Evolutionary conservation across 163 green algal species (phyloP).

Genomic region (Chlamydomonas reinhardtii): DNA sequence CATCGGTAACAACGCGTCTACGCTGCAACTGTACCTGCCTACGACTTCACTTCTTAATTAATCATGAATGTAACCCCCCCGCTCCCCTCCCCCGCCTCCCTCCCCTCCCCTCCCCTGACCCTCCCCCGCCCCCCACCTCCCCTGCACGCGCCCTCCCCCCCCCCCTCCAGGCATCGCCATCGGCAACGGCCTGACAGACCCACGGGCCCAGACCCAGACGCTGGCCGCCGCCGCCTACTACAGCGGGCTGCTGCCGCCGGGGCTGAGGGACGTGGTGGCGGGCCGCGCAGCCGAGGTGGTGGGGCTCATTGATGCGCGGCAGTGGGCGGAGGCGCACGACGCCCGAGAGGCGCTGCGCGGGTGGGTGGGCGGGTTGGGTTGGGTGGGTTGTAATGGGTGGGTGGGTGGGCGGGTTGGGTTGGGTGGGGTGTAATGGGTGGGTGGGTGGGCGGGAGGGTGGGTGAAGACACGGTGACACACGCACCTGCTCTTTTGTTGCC

Average conservation of each 20-base stretch:
- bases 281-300: slow-evolving; percentile 52
- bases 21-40: no score
- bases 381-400: background rate
- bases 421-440: no score
- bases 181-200: slow-evolving; percentile 80
- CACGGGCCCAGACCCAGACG: slow-evolving; percentile 61
- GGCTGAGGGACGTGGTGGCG: slow-evolving; percentile 47
- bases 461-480: no score
- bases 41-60: no score
- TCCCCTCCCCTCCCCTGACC: no score
- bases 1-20: no score
- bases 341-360: slow-evolving; percentile 53
- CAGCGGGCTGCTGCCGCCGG: slow-evolving; percentile 62
- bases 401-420: background rate
- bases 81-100: no score
- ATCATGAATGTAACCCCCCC: no score
- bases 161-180: background rate
- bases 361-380: background rate
- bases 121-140: no score
- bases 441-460: no score
- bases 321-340: slow-evolving; percentile 65
- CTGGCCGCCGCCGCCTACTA: slow-evolving; percentile 58
- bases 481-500: no score
- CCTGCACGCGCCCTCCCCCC: no score
- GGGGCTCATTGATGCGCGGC: slow-evolving; percentile 48